Evolutionary conservation across 208 protist species (phyloP).

Genomic region (Crithidia expoeki): DNA sequence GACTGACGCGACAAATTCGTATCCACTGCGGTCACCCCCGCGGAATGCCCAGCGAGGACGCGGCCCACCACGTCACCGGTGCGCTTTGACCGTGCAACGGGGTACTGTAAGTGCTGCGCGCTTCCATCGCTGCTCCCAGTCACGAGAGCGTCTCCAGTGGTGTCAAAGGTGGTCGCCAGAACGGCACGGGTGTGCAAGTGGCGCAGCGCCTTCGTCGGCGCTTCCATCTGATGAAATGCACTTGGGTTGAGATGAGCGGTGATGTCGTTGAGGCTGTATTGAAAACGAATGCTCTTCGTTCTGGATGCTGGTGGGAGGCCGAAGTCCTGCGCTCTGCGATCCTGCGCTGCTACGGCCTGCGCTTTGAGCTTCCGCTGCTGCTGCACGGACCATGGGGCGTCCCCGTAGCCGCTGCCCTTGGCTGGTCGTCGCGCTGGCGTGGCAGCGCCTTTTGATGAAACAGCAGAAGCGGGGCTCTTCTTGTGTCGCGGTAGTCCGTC

Average conservation of each 20-base stretch:
- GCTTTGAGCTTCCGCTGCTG: conserved; percentile 32
- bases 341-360: conserved; percentile 20
- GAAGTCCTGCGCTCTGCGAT: conserved; percentile 46
- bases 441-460: background rate
- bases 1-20: conserved; percentile 60
- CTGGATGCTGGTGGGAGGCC: conserved; percentile 23
- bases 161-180: conserved; percentile 38
- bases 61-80: conserved; percentile 44
- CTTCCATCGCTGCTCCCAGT: conserved; percentile 50
- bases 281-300: background rate
- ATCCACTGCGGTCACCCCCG: conserved; percentile 54
- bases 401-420: conserved; percentile 65
- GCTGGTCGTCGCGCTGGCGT: conserved; percentile 12
- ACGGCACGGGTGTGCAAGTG: conserved; percentile 33
- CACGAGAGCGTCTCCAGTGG: conserved; percentile 49
- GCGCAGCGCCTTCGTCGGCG: conserved; percentile 13
- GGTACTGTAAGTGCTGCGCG: conserved; percentile 49
- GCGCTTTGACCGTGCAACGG: conserved; percentile 35
- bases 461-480: background rate
- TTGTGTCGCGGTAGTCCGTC: background rate
- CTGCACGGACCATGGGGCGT: conserved; percentile 77
- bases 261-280: background rate
- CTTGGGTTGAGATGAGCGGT: background rate
- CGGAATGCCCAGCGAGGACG: conserved; percentile 37
- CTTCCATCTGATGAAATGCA: conserved; percentile 5